Base-by-base conservation (phyloP, 2,329 filamentous ascomycete genomes). In the Remersonia thermophila region DNA sequence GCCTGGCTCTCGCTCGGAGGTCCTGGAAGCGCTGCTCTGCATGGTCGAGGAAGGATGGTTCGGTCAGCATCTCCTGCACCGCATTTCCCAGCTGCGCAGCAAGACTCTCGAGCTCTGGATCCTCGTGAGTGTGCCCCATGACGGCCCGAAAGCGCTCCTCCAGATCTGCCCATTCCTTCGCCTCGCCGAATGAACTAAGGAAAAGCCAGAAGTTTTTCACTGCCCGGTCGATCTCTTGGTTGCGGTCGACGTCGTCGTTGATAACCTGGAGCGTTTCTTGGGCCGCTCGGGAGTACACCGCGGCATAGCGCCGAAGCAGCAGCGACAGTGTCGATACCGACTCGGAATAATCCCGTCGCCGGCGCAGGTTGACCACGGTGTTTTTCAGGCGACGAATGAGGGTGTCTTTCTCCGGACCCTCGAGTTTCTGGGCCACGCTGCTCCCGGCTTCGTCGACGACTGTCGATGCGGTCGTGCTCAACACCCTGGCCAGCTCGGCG, bases 1-100 rank as follows among this genome's bases (percentile, higher is more conserved):
- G 74, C 42, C 78, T 71, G 4, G 69, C 66, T 49, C 70, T 68
- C 9, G 59, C 56, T 20, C 70, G 64, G 5, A 79, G 46, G 3
- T 67, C 58, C 11, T 65, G 56, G 27, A 77, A 58, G 8, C 67
- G 65, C 33, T 67, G 56, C 16, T 81, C 74, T 1, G 77, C 76
- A 27, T 83, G 69, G 32, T 87, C 81, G 50, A 93, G 83, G 58
- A 94, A 95, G 3, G 78, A 71, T 0, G 89, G 87, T 43, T 95
- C 82, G 0, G 77, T 91, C 29, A 96, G 63, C 55, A 95, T 77
- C 43, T 80, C 78, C 51, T 93, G 80, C 4, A 94, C 57, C 3
- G 82, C 73, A 37, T 77, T 73, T 9, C 80, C 82, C 20, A 87
- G 63, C 31, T 93, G 75, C 15, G 68, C 68, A 53, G 93, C 73